Evolutionary conservation across 495 filamentous ascomycete genomes (phyloP), one percentile per base, ranked within the genome.

Genomic region (Penicillium herquei): DNA sequence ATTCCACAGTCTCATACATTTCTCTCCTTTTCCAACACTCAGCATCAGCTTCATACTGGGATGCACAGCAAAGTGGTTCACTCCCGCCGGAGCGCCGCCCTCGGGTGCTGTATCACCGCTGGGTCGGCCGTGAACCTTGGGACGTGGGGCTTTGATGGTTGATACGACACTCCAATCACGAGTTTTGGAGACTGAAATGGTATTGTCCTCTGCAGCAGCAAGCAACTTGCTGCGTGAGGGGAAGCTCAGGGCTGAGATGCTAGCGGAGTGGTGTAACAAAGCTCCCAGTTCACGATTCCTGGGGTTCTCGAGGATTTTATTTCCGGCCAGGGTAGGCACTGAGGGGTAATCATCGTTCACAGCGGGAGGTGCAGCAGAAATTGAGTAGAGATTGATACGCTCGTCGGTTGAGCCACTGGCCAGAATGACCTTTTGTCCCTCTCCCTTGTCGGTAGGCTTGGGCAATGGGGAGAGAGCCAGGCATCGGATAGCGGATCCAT

Each of bases 21-120:
- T 81, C 77, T 98, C 95, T 39, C 92, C 92, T 56, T 85, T 88
- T 30, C 88, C 85, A 4, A 98, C 92, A 62, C 84, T 92, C 44
- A 99, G 80, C 85, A 96, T 94, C 50, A 99, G 81, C 75, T 97
- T 98, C 81, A 92, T 89, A 71, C 87, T 92, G 3, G 94, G 95
- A 64, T 99, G 95, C 5, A 98, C 85, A 10, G 95, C 92, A 74
- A 98, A 91, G 66, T 92, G 91, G 64, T 96, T 98, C 43, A 99
- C 83, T 11, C 94, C 94, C n/a, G 85, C 79, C 3, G 92, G 91
- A n/a, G 85, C 82, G 11, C 84, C 89, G 10, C 90, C 94, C n/a
- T 84, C 76, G 12, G 84, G 86, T 1, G 91, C 91, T 6, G 94
- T 97, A 67, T 97, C 94, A 39, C 95, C 93, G 58, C 85, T 90